Base-by-base conservation (phyloP, 2,329 filamentous ascomycete genomes). In the Neonectria hederae region DNA sequence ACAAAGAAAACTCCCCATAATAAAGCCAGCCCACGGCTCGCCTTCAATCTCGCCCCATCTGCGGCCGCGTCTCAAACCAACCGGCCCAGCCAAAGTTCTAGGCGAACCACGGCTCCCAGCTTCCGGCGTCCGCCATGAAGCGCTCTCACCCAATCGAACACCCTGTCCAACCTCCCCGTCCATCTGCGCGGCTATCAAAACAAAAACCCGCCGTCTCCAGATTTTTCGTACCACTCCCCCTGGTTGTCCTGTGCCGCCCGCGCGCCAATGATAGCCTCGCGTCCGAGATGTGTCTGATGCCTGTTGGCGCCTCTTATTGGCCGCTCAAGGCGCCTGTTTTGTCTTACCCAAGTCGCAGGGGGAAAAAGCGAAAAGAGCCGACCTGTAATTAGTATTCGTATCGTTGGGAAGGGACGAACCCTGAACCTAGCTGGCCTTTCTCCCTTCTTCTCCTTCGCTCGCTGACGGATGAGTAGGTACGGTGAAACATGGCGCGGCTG, bases 1-100 rank as follows among this genome's bases (percentile, higher is more conserved):
- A 60, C 42, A 60, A 53, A 48, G 49, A 48, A 48, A 67, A 55
- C 35, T 19, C 38, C 7, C 38, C 38, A 42, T 42, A 26, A 53
- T 11, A n/a, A 46, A 45, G 13, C 28, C 46, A 58, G 38, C 40
- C n/a, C n/a, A 35, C n/a, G 24, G 13, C 40, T 17, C 53, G 42
- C 62, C 62, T 69, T 61, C 72, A 72, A 77, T 76, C 70, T 76
- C 66, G 69, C 75, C 75, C 53, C 68, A 24, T 57, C 62, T 74
- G 74, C 74, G 65, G 61, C 75, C 75, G 42, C 46, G 35, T 58
- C 60, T 67, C 60, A 71, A 70, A 69, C 71, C 62, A 70, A 66
- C 66, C 68, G 56, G 52, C 56, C 58, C 69, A 68, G 67, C 69
- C 69, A 67, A 68, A 64, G n/a, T n/a, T 49, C 24, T 45, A 43